These are phyloP conservation scores for Hypholoma fasciculare DNA, from an alignment of 768 basidiomycete species.

Conservation along the genomic window DNA sequence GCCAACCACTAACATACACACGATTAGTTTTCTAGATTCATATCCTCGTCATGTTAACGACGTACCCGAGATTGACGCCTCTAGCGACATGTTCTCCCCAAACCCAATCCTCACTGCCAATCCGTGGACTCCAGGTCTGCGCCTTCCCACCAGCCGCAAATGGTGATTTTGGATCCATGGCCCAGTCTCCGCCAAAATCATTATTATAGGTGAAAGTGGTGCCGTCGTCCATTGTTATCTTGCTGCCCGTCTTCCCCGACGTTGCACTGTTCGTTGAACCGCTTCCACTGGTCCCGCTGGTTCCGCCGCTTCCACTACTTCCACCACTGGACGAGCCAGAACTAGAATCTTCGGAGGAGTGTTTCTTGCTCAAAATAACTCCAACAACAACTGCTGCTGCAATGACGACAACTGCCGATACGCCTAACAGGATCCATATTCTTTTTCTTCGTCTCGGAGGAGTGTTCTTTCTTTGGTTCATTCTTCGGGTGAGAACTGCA, in stretches of 20 bases:
- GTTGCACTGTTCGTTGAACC: conserved; percentile 17
- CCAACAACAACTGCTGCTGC: conserved; percentile 45
- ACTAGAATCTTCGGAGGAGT: conserved; percentile 15
- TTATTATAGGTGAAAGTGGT: conserved; percentile 79
- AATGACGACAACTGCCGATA: conserved; percentile 28
- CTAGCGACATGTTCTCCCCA: conserved; percentile 65
- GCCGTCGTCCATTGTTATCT: conserved; percentile 72
- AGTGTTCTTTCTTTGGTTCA: neutral
- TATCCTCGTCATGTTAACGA: neutral
- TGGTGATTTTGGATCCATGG: conserved; percentile 66
- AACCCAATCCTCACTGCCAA: conserved; percentile 70
- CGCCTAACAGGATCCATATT: conserved; percentile 30
- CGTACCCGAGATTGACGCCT: conserved; percentile 58
- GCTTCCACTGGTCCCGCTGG: conserved; percentile 5
- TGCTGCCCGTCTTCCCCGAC: conserved; percentile 66
- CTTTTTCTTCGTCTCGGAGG: neutral
- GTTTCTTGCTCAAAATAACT: conserved; percentile 23
- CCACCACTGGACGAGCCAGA: conserved; percentile 8
- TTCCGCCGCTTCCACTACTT: neutral
- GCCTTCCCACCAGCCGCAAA: conserved; percentile 73
- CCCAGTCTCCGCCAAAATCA: conserved; percentile 82
- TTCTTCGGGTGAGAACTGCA: neutral
- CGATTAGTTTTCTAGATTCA: neutral
- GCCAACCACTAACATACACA: conserved; percentile 39
- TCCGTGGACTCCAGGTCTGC: conserved; percentile 77